Evolutionary conservation across 169 alveolate species (phyloP).

Genomic region (Cryptosporidium ubiquitum): DNA sequence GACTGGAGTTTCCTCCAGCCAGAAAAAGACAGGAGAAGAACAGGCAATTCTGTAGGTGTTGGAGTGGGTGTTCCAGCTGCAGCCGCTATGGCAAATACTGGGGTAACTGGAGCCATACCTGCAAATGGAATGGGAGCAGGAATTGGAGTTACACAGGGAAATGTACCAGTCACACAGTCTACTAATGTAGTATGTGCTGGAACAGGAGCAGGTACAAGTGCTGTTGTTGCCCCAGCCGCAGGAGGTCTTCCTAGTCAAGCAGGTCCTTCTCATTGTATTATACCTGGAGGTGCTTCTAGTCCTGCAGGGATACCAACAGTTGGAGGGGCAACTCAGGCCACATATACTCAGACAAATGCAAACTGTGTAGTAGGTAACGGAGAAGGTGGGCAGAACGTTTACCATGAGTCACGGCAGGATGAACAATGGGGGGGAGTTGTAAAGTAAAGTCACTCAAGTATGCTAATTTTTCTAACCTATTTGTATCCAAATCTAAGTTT

Average conservation of each 20-base stretch:
- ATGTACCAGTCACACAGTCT: not conserved
- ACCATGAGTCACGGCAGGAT: conserved; percentile 33
- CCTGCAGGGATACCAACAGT: not conserved
- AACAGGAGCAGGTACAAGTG: conserved; percentile 1
- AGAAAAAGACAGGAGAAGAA: conserved; percentile 74
- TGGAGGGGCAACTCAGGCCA: not conserved
- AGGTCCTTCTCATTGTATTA: not conserved
- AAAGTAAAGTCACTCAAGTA: conserved; percentile 3
- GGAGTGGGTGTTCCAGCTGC: conserved; percentile 33
- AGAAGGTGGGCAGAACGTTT: conserved; percentile 10
- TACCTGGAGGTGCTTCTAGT: not conserved
- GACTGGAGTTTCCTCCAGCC: conserved; percentile 94
- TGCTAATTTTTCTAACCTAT: not conserved
- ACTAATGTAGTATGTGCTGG: not conserved
- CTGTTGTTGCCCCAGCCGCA: not conserved
- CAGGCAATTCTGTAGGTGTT: conserved; percentile 36
- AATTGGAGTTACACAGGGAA: conserved; percentile 32
- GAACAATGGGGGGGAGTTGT: conserved; percentile 69
- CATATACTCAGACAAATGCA: conserved; percentile 15
- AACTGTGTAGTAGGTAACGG: conserved; percentile 18
- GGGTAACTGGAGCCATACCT: not conserved
- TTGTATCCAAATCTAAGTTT: not conserved
- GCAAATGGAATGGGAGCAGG: conserved; percentile 42
- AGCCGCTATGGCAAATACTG: conserved; percentile 26
- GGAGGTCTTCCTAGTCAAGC: conserved; percentile 20